Conservation (phyloP, 805 yeast species). For the Teunomyces tritomae region DNA sequence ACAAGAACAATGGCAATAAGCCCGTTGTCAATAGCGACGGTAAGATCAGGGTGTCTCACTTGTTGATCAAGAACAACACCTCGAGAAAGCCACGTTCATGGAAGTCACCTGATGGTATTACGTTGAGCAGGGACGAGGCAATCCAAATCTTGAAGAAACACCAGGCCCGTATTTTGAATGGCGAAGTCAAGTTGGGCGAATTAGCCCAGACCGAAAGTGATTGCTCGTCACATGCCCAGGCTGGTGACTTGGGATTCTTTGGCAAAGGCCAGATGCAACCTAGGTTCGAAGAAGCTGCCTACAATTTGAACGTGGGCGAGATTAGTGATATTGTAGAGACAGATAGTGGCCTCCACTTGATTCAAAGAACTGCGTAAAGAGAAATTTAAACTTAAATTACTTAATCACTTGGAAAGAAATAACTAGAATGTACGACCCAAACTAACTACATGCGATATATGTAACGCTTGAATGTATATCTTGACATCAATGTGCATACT, state of each 20-base stretch:
- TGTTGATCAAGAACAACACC: constrained; percentile 77
- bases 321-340: constrained; percentile 80
- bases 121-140: constrained; percentile 83
- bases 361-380: constrained; percentile 72
- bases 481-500: too few species aligned
- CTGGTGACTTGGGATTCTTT: constrained; percentile 91
- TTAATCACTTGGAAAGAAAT: not conserved
- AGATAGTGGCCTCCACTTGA: constrained; percentile 86
- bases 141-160: constrained; percentile 56
- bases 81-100: constrained; percentile 91
- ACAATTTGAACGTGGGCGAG: constrained; percentile 77
- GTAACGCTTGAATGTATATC: not conserved
- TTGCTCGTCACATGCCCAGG: constrained; percentile 79
- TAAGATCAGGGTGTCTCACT: constrained; percentile 76
- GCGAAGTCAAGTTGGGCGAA: constrained; percentile 63
- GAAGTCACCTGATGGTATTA: constrained; percentile 70
- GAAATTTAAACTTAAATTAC: too few species aligned
- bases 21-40: constrained; percentile 46
- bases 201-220: constrained; percentile 84
- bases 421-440: not conserved
- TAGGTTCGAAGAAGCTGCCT: constrained; percentile 84
- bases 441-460: not conserved
- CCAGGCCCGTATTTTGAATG: constrained; percentile 58
- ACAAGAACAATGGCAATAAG: constrained; percentile 34
- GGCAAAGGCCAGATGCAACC: constrained; percentile 95